Percentiles rank a stretch among this genome's conserved stretches.
Evolutionary conservation across 371 early-diverging fungal genomes (phyloP).

Genomic region (Circinella umbellata): DNA sequence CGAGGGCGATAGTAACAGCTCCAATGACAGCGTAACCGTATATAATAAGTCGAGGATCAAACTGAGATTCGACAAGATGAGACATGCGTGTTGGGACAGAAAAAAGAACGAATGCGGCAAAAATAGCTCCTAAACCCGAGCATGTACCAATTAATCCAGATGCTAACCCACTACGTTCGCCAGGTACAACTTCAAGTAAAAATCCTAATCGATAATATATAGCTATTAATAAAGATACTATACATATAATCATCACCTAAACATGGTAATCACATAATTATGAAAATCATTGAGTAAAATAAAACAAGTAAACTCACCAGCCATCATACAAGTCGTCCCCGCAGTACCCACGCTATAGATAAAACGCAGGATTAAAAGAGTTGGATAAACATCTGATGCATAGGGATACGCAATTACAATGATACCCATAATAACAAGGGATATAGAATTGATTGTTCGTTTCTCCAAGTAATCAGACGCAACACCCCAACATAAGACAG

Average conservation of each 20-base stretch:
- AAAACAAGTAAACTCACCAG: constrained; percentile 12
- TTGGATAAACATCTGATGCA: constrained; percentile 56
- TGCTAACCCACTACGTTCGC: constrained; percentile 50
- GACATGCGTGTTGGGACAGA: constrained; percentile 40
- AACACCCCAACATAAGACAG: constrained; percentile 42
- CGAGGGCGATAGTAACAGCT: constrained; percentile 37
- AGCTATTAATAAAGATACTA: no score
- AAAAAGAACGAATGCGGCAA: constrained; percentile 53
- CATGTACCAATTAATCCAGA: constrained; percentile 58
- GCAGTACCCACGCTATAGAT: constrained; percentile 73
- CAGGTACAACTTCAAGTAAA: constrained; percentile 53
- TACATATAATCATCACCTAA: no score
- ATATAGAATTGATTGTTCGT: constrained; percentile 22
- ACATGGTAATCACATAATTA: no score
- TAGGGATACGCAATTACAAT: constrained; percentile 51
- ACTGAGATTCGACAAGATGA: constrained; percentile 15
- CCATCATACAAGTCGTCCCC: constrained; percentile 74
- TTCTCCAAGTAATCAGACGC: constrained; percentile 26
- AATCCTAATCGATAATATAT: constrained; percentile 27
- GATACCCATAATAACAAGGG: constrained; percentile 56
- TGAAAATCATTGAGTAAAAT: no score
- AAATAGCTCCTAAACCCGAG: constrained; percentile 57
- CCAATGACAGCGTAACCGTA: constrained; percentile 39
- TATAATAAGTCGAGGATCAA: constrained; percentile 14
- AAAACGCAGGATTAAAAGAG: constrained; percentile 54